phyloP scores from a whole-genome alignment of 2,329 filamentous ascomycete species.

The Proliferodiscus dingleyae region DNA sequence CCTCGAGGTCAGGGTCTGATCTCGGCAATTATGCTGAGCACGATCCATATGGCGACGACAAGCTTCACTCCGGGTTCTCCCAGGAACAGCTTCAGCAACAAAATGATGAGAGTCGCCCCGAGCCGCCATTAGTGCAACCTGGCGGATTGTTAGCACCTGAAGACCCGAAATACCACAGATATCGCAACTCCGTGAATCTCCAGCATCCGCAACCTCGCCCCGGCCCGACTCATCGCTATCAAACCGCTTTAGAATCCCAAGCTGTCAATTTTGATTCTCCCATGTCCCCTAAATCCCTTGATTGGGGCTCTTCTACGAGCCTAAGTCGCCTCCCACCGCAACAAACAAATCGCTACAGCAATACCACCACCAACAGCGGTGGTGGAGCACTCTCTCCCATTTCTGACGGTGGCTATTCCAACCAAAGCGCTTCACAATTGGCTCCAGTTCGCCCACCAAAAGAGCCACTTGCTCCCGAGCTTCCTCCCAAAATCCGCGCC shows the following conservation, averaged over 20 bases:
- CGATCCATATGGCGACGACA: slow-evolving; percentile 56
- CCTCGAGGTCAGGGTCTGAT: slow-evolving; percentile 77
- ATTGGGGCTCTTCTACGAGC: slow-evolving; percentile 60
- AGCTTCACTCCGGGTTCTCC: slow-evolving; percentile 53
- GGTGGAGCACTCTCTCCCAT: slow-evolving; percentile 27
- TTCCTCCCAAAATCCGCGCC: slow-evolving; percentile 44
- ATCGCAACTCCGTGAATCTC: slow-evolving; percentile 74
- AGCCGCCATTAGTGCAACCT: slow-evolving; percentile 14
- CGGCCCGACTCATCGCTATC: slow-evolving; percentile 69
- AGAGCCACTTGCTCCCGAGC: slow-evolving; percentile 50
- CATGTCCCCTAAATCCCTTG: slow-evolving; percentile 54
- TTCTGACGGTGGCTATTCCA: slow-evolving; percentile 29
- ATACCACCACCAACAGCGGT: slow-evolving; percentile 25
- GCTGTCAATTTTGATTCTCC: slow-evolving; percentile 61
- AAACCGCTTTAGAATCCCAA: slow-evolving; percentile 67
- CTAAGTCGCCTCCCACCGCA: slow-evolving; percentile 46
- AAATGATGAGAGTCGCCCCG: slow-evolving; percentile 17
- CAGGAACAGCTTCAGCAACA: slow-evolving; percentile 39
- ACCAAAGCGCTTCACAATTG: slow-evolving; percentile 16
- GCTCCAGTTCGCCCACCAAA: slow-evolving; percentile 57
- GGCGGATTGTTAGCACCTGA: slow-evolving; percentile 40
- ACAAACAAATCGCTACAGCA: slow-evolving; percentile 47
- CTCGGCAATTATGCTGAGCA: slow-evolving; percentile 59
- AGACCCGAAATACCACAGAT: slow-evolving; percentile 76
- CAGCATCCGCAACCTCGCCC: slow-evolving; percentile 74